These are phyloP conservation scores for Prosopis cineraria DNA, from an alignment of 306 rosid species.

Conservation along the genomic window DNA sequence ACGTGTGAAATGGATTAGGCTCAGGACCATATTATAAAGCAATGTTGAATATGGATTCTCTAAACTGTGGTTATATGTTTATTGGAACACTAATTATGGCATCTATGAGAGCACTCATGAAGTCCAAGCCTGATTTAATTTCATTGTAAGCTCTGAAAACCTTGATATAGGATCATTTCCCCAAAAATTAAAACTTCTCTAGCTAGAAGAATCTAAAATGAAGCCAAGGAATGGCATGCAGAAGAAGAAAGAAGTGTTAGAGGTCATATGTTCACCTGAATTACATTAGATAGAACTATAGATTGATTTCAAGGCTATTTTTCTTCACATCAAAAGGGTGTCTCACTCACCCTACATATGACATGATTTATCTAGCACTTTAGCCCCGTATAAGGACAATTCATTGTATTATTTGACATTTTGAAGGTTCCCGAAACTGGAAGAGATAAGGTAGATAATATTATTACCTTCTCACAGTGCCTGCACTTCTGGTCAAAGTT, in stretches of 20 bases:
- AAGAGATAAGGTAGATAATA: constrained; percentile 9
- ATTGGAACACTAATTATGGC: neutral
- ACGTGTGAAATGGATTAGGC: constrained; percentile 1
- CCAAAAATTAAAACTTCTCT: neutral
- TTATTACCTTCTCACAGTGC: constrained; percentile 89
- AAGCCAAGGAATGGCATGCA: neutral
- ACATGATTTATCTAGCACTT: constrained; percentile 9
- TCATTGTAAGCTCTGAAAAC: neutral
- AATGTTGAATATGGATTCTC: neutral
- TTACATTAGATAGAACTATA: neutral
- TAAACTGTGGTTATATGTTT: no score
- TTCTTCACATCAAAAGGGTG: neutral
- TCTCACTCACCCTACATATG: neutral
- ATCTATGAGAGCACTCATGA: constrained; percentile 5
- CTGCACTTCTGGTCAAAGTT: constrained; percentile 82
- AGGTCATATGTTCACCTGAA: neutral
- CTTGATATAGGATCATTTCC: neutral
- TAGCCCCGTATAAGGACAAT: neutral
- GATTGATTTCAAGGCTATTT: neutral
- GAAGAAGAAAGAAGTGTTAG: constrained; percentile 1
- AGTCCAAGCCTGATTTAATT: neutral
- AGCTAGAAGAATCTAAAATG: constrained; percentile 1
- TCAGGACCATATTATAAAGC: neutral
- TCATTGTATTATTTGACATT: neutral
- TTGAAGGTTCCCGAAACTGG: constrained; percentile 25